phyloP scores from a whole-genome alignment of 257 asterid species.

The Plectranthus barbatus region DNA sequence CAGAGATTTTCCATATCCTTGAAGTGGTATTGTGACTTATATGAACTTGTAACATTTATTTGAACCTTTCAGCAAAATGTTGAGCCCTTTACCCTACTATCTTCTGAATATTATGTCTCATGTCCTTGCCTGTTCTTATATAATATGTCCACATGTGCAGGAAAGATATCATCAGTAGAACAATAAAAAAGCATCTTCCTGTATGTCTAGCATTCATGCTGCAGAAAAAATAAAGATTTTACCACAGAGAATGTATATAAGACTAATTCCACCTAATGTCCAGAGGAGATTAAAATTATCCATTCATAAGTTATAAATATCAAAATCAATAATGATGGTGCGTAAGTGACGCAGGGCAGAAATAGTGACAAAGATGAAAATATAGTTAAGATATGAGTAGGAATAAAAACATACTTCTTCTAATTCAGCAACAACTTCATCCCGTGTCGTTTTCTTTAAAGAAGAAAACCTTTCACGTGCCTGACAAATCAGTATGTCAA shows the following conservation, averaged over 20 bases:
- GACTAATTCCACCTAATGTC: slow-evolving; percentile 1
- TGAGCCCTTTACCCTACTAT: not conserved
- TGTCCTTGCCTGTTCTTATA: slow-evolving; percentile 4
- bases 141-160: not conserved
- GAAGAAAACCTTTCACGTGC: slow-evolving; percentile 84
- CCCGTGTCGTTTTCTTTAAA: slow-evolving; percentile 77
- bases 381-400: not conserved
- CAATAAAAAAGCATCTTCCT: not conserved
- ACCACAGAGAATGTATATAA: not conserved
- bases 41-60: not conserved
- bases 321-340: slow-evolving; percentile 2
- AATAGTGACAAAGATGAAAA: not conserved
- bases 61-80: not conserved
- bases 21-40: too few relatives aligned
- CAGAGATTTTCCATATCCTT: too few relatives aligned
- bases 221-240: not conserved
- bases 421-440: slow-evolving; percentile 77
- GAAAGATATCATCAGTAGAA: not conserved
- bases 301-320: not conserved
- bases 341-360: not conserved
- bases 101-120: not conserved
- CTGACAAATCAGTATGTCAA: slow-evolving; percentile 35
- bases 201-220: not conserved
- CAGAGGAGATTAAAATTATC: slow-evolving; percentile 5
- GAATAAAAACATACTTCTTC: slow-evolving; percentile 59